Base-by-base conservation (phyloP, 768 basidiomycete genomes). In the Suillus spraguei region DNA sequence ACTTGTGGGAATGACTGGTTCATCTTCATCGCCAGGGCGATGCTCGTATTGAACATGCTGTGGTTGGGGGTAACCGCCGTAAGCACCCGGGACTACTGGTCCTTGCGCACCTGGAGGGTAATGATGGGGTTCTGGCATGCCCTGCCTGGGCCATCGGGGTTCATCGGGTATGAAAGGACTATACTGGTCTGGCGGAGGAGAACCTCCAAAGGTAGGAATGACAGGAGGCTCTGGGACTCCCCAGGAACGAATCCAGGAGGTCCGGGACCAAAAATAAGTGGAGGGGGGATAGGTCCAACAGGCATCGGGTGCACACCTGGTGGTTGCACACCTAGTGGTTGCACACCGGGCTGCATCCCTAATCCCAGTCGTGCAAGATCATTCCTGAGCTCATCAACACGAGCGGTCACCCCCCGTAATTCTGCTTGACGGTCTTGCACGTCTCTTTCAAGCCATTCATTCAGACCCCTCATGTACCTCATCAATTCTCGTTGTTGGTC, bases 401-500 rank as follows among this genome's bases (percentile, higher is more conserved):
- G 83, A 20, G 85, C 86, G 49, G 85, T 79, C 9, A 95, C 85
- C 10, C 84, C 85, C 20, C 82, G 82, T 44, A 94, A 76, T 70
- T 94, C 92, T 4, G 83, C 80, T 65, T 92, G 92, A 28, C 93
- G 87, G 74, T 93, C 91, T 53, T 83, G 81, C 0, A 92, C 91
- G 72, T 95, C 93, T 39, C 87, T 83, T 62, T 83, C 87, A 17
- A 95, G 77, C 93, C 93, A 95, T 39, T 85, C 83, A 66, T 94
- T 95, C 38, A 94, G 77, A 2, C 81, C 84, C 55, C 83, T 71
- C 85, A 95, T 88, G 67, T 95, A 94, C 60, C 89, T 79, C 85
- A 91, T 91, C 59, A 92, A 77, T 71, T 91, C 90, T 44, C 90
- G 83, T 67, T 91, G 91, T 69, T 94, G 91, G 54, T 90, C 88